phyloP scores from a whole-genome alignment of 2,329 filamentous ascomycete genomes.

The Penicillium aurantiogriseum region DNA sequence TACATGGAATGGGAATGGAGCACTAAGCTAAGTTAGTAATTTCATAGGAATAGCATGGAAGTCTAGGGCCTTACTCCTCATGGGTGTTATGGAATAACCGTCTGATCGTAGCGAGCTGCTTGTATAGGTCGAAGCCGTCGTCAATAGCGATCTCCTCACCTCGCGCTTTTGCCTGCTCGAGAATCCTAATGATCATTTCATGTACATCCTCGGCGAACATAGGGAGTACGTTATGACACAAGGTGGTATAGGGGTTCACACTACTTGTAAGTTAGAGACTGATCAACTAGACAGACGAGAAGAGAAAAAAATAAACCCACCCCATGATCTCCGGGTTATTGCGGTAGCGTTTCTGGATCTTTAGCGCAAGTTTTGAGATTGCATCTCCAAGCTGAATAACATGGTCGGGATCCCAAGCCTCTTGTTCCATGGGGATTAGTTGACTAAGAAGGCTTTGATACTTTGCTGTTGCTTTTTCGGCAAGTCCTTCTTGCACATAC shows the following conservation, averaged over 20 bases:
- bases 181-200: constrained; percentile 78
- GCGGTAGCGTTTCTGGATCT: constrained; percentile 87
- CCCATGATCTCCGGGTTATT: constrained; percentile 87
- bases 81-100: constrained; percentile 74
- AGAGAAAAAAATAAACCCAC: constrained; percentile 38
- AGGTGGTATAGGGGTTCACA: constrained; percentile 63
- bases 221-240: constrained; percentile 81
- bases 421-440: constrained; percentile 74
- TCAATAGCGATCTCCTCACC: constrained; percentile 78
- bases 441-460: constrained; percentile 78
- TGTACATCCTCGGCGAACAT: constrained; percentile 86
- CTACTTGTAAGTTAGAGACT: constrained; percentile 28
- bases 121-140: constrained; percentile 93
- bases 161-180: constrained; percentile 67
- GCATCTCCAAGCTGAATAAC: constrained; percentile 85
- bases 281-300: constrained; percentile 41
- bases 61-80: constrained; percentile 51
- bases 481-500: constrained; percentile 70
- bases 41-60: not conserved
- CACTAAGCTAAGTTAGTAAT: constrained; percentile 36
- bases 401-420: constrained; percentile 87
- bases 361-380: constrained; percentile 80
- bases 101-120: constrained; percentile 80
- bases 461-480: constrained; percentile 70
- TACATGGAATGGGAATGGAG: constrained; percentile 79